Evolutionary conservation across 2,329 filamentous ascomycete species (phyloP), one percentile per base, ranked within the genome.

Genomic region (Fusarium subglutinans): DNA sequence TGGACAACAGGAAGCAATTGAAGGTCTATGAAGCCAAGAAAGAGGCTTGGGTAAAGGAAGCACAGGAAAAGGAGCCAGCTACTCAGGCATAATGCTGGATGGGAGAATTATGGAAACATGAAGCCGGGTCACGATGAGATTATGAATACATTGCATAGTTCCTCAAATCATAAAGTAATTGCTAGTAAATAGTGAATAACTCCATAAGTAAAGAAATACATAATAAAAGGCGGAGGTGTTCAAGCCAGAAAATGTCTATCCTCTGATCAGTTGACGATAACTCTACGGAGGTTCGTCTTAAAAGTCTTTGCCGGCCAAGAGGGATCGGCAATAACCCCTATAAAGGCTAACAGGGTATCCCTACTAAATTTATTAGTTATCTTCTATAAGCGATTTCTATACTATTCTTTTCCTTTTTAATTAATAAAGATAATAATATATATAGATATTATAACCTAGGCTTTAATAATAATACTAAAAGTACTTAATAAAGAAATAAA

Each of bases 1-100:
- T 95, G 79, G 84, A 87, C 47, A 91, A 94, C 78, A 91, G 90
- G 80, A 92, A 91, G 77, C 75, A 93, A 72, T 89, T 91, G 54
- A 86, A 86, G 70, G 78, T 81, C 30, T 87, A 87, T 44, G 77
- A 80, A 28, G 82, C 84, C 28, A 88, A 87, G 78, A 90, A 87
- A 81, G 80, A 79, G 65, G 84, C 82, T 1, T 85, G 83, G 56
- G 38, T 82, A 50, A 83, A 82, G 18, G 82, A 82, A 8, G 43
- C 69, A 9, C 70, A 66, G 63, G 76, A 69, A 28, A 47, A 40
- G n/a, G 24, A 63, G 26, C 12, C 60, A 30, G 20, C 18, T 26
- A 6, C 13, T 18, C 38, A 48, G 53, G 11, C 24, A 22, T 51
- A 51, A 38, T n/a, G 26, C 20, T 53, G n/a, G 18, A 38, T 30